Evolutionary conservation across 805 yeast genomes (phyloP), one percentile per base, ranked within the genome.

Genomic region (Lipomyces sp.): DNA sequence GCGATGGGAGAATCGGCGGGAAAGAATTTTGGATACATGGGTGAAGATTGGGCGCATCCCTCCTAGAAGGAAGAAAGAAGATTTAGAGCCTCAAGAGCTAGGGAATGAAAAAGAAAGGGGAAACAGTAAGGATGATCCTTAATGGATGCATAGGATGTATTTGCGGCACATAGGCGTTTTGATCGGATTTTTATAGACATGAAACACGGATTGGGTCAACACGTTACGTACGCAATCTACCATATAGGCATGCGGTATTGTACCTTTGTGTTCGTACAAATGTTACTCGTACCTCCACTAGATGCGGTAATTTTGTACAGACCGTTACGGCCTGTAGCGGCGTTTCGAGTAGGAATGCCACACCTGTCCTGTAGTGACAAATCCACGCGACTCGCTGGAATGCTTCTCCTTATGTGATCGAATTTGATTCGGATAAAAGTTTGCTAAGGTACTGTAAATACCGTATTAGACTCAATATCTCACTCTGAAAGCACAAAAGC

Each of bases 1-100:
- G 18, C 81, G 94, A 69, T 89, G 90, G 87, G 77, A 75, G 37
- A 79, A 77, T 48, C 79, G 89, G 72, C 85, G 85, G 8, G 80
- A 75, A 11, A 35, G 64, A 7, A 66, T 69, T 11, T 30, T 69
- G 35, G 55, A 60, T 4, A 60, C 50, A 30, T 69, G 71, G 71
- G 54, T 32, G 7, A 42, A 48, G 6, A 56, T 34, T 10, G 71
- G 71, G 2, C 51, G 65, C 8, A 59, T 53, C 18, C 15, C 62
- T 34, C 13, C 39, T 6, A 33, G 39, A 29, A 63, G 32, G 63
- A 55, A 62, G 11, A 39, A 53, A 29, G 30, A 48, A 4, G 62
- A n/a, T 24, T 18, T 10, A 13, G 34, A 53, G 15, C 3, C 37
- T 11, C 37, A 15, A 15, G 42, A 30, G 30, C 24, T 13, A 37